These are phyloP conservation scores for Perkinsus marinus DNA, from an alignment of 169 alveolate species.

Conservation along the genomic window DNA sequence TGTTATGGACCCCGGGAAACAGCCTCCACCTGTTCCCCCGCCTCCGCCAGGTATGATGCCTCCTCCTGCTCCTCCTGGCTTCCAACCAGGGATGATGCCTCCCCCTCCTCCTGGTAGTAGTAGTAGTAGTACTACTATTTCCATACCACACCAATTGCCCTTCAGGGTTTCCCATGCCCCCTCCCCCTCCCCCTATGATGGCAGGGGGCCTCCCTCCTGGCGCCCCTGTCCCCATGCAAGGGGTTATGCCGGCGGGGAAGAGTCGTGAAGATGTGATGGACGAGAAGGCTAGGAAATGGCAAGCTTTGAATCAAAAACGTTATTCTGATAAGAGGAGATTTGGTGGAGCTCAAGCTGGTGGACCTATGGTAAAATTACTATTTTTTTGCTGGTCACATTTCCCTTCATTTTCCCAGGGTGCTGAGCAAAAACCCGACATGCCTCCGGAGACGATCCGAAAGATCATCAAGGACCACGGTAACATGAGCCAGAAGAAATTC, in stretches of 20 bases:
- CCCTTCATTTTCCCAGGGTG: neutral
- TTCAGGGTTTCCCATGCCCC: neutral
- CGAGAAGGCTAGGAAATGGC: conserved; percentile 65
- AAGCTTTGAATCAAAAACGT: conserved; percentile 50
- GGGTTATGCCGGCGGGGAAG: neutral
- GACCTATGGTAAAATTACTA: neutral
- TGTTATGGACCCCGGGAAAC: neutral
- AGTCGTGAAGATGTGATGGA: conserved; percentile 14
- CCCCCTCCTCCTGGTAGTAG: neutral
- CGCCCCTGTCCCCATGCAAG: neutral
- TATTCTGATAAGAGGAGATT: conserved; percentile 35
- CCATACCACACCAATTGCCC: neutral
- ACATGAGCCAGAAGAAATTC: conserved; percentile 77
- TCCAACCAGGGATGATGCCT: too few relatives aligned
- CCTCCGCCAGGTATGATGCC: neutral
- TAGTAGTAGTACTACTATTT: too few relatives aligned
- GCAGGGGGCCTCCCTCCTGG: neutral
- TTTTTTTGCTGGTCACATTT: neutral
- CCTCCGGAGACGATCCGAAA: conserved; percentile 31
- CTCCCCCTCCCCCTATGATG: neutral
- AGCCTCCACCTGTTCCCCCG: neutral
- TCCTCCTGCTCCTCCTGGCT: too few relatives aligned
- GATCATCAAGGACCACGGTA: conserved; percentile 47
- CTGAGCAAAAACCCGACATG: conserved; percentile 8
- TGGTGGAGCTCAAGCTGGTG: conserved; percentile 22